Evolutionary conservation across 2,329 filamentous ascomycete genomes (phyloP).

Genomic region (Xylariaceae sp.): DNA sequence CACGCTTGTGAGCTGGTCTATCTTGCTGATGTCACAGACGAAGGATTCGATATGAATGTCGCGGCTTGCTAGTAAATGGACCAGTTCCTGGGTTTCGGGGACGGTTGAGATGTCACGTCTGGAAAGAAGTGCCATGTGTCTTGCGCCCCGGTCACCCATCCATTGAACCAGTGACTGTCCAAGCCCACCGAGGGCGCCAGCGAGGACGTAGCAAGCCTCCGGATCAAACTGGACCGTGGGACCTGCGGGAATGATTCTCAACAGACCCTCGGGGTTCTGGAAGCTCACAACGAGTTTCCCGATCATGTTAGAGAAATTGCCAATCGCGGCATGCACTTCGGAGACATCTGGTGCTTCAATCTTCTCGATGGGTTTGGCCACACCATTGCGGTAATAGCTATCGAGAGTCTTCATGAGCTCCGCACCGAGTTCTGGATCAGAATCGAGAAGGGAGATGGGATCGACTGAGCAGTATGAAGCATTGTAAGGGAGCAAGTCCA

Average conservation of each 20-base stretch:
- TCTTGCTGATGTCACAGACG: not conserved
- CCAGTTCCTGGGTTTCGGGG: constrained; percentile 1
- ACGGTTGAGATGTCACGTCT: constrained; percentile 9
- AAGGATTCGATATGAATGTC: not conserved
- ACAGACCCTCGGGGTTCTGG: constrained; percentile 6
- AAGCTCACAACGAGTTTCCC: constrained; percentile 26
- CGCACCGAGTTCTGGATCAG: constrained; percentile 3
- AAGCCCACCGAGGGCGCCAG: constrained; percentile 21
- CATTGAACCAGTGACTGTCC: constrained; percentile 19
- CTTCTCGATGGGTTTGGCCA: not conserved
- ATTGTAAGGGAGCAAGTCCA: not conserved
- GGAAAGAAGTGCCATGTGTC: constrained; percentile 22
- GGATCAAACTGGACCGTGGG: constrained; percentile 17
- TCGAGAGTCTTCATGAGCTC: constrained; percentile 10
- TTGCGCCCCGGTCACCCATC: constrained; percentile 25
- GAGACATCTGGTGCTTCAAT: not conserved
- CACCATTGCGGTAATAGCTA: constrained; percentile 1
- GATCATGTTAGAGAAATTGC: constrained; percentile 8
- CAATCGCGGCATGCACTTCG: not conserved
- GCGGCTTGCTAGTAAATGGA: not conserved
- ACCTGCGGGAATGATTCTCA: constrained; percentile 5
- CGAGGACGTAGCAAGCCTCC: constrained; percentile 22
- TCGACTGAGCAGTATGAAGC: constrained; percentile 15
- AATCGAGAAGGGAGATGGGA: constrained; percentile 6
- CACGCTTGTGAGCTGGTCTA: not conserved